Evolutionary conservation across 352 stramenopile genomes (phyloP).

Genomic region (Phytophthora colocasiae): DNA sequence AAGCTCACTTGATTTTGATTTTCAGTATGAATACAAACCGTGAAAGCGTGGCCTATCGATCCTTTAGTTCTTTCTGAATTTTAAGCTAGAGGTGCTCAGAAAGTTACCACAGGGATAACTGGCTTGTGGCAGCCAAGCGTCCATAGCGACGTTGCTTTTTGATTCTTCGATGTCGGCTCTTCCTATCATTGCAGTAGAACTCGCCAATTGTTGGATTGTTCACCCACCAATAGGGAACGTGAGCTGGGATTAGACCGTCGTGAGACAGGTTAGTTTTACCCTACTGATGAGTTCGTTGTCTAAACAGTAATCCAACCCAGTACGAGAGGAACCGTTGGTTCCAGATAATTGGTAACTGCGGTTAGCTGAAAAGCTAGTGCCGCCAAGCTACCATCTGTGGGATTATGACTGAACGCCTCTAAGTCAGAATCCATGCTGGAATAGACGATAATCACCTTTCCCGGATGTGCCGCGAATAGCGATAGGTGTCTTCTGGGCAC

Average conservation of each 20-base stretch:
- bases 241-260: slow-evolving; percentile 28
- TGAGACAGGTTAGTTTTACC: slow-evolving; percentile 35
- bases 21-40: slow-evolving; percentile 38
- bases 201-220: too few relatives aligned
- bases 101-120: slow-evolving; percentile 30
- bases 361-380: slow-evolving; percentile 91
- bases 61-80: slow-evolving; percentile 30
- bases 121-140: slow-evolving; percentile 24
- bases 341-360: slow-evolving; percentile 90
- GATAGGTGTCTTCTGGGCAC: slow-evolving; percentile 35
- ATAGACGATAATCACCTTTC: slow-evolving; percentile 84
- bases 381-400: slow-evolving; percentile 93
- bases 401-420: slow-evolving; percentile 94
- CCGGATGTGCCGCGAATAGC: slow-evolving; percentile 75
- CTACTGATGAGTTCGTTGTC: slow-evolving; percentile 53
- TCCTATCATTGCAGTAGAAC: slow-evolving; percentile 32
- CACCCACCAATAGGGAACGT: slow-evolving; percentile 32
- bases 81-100: slow-evolving; percentile 32
- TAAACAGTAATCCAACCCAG: slow-evolving; percentile 91
- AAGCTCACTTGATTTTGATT: slow-evolving; percentile 18
- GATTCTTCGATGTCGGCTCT: slow-evolving; percentile 28
- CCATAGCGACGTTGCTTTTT: slow-evolving; percentile 32
- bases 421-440: slow-evolving; percentile 79
- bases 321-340: slow-evolving; percentile 93
- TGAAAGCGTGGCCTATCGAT: slow-evolving; percentile 34